phyloP scores from a whole-genome alignment of 352 stramenopile genomes.

The Phytophthora capsici region DNA sequence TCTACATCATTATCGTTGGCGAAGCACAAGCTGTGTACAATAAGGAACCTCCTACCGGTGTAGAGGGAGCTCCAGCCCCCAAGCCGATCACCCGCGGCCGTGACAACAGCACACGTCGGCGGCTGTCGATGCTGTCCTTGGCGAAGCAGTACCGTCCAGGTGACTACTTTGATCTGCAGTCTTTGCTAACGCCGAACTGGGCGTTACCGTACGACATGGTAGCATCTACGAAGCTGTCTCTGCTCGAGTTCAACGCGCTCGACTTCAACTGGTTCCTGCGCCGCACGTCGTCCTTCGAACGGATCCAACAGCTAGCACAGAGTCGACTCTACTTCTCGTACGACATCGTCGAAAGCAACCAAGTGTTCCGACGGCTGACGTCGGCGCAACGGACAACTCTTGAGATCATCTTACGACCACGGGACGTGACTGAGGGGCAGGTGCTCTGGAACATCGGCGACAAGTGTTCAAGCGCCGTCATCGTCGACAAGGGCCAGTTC shows the following conservation, averaged over 20 bases:
- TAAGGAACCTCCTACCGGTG: slow-evolving; percentile 21
- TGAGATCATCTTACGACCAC: slow-evolving; percentile 77
- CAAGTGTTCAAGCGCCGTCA: slow-evolving; percentile 68
- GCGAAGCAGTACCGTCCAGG: slow-evolving; percentile 84
- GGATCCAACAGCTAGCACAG: slow-evolving; percentile 76
- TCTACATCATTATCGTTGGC: slow-evolving; percentile 88
- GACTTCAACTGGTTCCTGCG: slow-evolving; percentile 90
- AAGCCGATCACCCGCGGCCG: slow-evolving; percentile 34
- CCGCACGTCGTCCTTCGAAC: slow-evolving; percentile 68
- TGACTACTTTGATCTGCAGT: slow-evolving; percentile 91
- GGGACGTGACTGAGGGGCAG: slow-evolving; percentile 65
- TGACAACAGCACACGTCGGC: slow-evolving; percentile 46
- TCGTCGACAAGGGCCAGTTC: slow-evolving; percentile 85
- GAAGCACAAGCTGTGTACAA: slow-evolving; percentile 66
- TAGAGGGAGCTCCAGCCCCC: neutral
- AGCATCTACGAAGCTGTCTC: slow-evolving; percentile 68
- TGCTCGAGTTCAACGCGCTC: slow-evolving; percentile 79
- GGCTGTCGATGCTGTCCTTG: slow-evolving; percentile 65
- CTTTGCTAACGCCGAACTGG: slow-evolving; percentile 76
- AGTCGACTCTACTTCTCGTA: slow-evolving; percentile 84
- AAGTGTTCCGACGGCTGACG: slow-evolving; percentile 83
- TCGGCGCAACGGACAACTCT: slow-evolving; percentile 86
- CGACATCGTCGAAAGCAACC: slow-evolving; percentile 81
- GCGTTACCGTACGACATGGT: slow-evolving; percentile 69
- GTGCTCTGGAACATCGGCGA: slow-evolving; percentile 79